phyloP scores from a whole-genome alignment of 2,329 filamentous ascomycete genomes.

The Emmonsia crescens region DNA sequence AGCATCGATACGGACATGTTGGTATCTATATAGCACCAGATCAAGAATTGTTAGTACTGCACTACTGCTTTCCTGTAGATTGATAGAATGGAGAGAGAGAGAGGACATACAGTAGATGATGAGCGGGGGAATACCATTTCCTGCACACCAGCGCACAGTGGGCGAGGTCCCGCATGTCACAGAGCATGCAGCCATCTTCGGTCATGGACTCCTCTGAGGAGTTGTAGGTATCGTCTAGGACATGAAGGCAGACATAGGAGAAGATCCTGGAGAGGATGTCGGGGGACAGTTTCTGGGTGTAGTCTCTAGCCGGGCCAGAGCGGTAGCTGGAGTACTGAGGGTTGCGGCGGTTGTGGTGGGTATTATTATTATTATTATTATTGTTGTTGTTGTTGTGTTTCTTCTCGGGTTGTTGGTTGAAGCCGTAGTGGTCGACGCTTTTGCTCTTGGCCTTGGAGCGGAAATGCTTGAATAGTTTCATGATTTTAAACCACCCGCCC shows the following conservation, averaged over 20 bases:
- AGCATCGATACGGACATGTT: constrained; percentile 81
- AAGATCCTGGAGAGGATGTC: constrained; percentile 70
- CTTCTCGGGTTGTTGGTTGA: constrained; percentile 5
- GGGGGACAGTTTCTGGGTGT: constrained; percentile 49
- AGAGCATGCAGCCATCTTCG: constrained; percentile 81
- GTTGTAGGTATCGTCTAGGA: constrained; percentile 64
- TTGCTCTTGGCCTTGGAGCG: constrained; percentile 13
- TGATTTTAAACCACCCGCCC: constrained; percentile 2
- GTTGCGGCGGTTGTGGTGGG: not conserved
- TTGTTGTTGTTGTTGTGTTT: not conserved
- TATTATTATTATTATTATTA: not conserved
- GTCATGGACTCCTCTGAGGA: constrained; percentile 70
- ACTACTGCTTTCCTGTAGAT: not conserved
- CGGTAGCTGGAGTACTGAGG: not conserved
- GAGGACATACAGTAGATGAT: constrained; percentile 50
- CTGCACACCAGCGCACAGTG: constrained; percentile 65
- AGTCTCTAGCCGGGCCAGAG: constrained; percentile 17
- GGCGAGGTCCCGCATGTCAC: constrained; percentile 79
- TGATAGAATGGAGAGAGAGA: not conserved
- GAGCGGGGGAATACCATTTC: constrained; percentile 55
- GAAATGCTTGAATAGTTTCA: constrained; percentile 19
- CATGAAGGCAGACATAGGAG: constrained; percentile 70
- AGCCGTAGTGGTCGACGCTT: constrained; percentile 9
- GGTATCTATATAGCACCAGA: constrained; percentile 53
- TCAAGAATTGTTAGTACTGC: not conserved